A percentile compares a stretch with the other conserved stretches of the same genome.
phyloP scores from a whole-genome alignment of 257 asterid species.

The Henckelia pumila region DNA sequence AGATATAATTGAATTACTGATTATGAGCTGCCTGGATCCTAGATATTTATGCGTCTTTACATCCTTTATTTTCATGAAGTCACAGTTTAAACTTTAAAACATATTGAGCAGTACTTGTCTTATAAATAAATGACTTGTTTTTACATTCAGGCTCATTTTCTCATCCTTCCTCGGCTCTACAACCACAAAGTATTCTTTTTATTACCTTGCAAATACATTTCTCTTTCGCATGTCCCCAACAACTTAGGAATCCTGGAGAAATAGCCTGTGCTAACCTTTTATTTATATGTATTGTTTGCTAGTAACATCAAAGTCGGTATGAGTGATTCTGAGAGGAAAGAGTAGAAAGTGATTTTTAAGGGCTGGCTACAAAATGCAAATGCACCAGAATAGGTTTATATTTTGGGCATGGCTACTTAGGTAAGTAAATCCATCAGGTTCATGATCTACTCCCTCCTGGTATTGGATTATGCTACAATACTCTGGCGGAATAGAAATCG shows the following conservation, averaged over 20 bases:
- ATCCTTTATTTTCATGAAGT: too few relatives aligned
- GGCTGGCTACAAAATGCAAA: neutral
- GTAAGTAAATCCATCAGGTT: slow-evolving; percentile 34
- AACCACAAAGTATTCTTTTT: neutral
- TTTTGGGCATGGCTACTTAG: slow-evolving; percentile 72
- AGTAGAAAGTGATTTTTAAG: neutral
- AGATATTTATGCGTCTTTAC: neutral
- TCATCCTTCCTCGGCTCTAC: neutral
- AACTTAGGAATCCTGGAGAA: neutral
- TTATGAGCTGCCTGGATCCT: neutral
- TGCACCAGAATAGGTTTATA: too few relatives aligned
- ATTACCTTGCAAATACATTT: neutral
- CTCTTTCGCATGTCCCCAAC: neutral
- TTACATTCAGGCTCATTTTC: neutral
- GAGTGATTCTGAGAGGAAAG: neutral
- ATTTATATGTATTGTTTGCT: neutral
- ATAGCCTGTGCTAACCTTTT: neutral
- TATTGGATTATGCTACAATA: slow-evolving; percentile 49
- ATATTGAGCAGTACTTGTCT: neutral
- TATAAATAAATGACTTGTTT: neutral
- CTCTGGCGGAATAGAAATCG: neutral
- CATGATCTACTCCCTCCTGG: slow-evolving; percentile 13
- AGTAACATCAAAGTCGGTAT: neutral
- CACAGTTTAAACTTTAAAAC: neutral
- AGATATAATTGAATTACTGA: neutral